Evolutionary conservation across 1,284 basidiomycete species (phyloP), one percentile per base, ranked within the genome.

Genomic region (Sporisorium scitamineum): DNA sequence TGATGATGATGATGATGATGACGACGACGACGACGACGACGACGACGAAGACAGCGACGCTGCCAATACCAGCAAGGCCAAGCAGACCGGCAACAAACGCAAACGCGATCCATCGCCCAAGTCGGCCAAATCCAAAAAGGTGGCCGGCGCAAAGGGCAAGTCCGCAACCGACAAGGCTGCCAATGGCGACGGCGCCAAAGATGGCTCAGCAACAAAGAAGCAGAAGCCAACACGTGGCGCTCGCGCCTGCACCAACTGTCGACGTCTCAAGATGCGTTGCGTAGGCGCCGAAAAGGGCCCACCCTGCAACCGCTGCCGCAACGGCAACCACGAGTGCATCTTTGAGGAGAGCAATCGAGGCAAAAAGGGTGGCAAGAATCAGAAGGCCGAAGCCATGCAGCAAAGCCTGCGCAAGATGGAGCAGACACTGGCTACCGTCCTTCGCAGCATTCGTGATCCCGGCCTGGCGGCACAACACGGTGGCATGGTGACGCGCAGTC

Each of bases 181-280:
- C 44, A 45, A 54, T 27, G 44, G 44, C 27, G 62, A 50, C 45
- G 45, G 24, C 14, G 32, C 42, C 44, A 70, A 71, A 29, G 54
- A 53, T 20, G 72, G 62, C 4, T 34, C 45, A 61, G 44, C 68
- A 6, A 47, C 60, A 18, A 80, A 77, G 53, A 85, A 84, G 58
- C 76, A 80, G 27, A 85, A 85, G 54, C 79, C 83, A 0, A 85
- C 82, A 16, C 79, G 84, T 14, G 83, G 83, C 29, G 70, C 31
- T 76, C 94, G 94, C 57, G 95, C 95, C 0, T 97, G 95, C 79
- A 94, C 93, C 0, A 94, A 95, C 32, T 98, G 96, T 86, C 91
- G 96, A 34, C 92, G 94, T 53, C 90, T 98, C 73, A 99, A 99
- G 88, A 99, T 99, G 96, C 93, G 96, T 78, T 99, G 96, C 79